Conservation (phyloP, 371 early-diverging fungal species). For the Rozella allomycis region DNA sequence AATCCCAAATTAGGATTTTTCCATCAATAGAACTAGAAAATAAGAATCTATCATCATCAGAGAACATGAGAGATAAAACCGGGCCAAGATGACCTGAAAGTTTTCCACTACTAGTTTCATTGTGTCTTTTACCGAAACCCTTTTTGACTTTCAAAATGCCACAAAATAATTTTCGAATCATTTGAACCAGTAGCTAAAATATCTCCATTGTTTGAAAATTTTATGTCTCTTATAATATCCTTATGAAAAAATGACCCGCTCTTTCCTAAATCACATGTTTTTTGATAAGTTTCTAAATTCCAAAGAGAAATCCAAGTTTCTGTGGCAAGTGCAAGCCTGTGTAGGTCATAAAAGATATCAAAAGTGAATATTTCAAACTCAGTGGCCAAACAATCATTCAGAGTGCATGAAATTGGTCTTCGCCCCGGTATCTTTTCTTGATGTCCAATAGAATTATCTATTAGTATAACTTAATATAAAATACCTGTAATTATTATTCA, state of each 20-base stretch:
- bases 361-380: constrained; percentile 15
- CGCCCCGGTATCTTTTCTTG: too few relatives aligned
- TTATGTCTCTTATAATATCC: constrained; percentile 10
- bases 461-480: too few relatives aligned
- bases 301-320: constrained; percentile 15
- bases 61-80: constrained; percentile 15
- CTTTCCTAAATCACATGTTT: too few relatives aligned
- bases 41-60: constrained; percentile 8
- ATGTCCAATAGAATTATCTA: too few relatives aligned
- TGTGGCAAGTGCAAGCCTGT: constrained; percentile 9
- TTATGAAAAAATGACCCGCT: too few relatives aligned
- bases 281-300: constrained; percentile 11
- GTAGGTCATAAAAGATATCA: constrained; percentile 8
- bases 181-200: constrained; percentile 15
- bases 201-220: constrained; percentile 8
- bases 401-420: constrained; percentile 13
- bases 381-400: constrained; percentile 16
- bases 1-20: constrained; percentile 15
- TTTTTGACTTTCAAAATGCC: constrained; percentile 14
- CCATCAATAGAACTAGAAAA: constrained; percentile 20
- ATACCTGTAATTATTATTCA: too few relatives aligned
- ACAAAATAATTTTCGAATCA: constrained; percentile 19
- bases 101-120: too few relatives aligned
- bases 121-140: too few relatives aligned
- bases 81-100: too few relatives aligned